Base-by-base conservation (phyloP, 1,284 basidiomycete genomes). In the Puccinia polysora region DNA sequence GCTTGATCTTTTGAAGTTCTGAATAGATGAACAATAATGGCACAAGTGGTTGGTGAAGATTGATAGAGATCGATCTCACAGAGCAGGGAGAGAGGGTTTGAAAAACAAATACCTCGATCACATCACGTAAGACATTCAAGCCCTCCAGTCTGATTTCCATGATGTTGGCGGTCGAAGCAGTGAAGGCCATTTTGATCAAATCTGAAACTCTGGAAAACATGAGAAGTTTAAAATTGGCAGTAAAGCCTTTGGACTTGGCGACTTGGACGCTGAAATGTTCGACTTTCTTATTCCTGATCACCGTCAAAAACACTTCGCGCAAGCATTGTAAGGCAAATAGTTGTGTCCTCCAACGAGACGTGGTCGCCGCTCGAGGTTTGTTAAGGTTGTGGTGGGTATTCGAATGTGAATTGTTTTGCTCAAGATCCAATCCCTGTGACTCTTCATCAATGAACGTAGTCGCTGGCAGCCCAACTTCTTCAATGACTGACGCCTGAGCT, bases 171-270 rank as follows among this genome's bases (percentile, higher is more conserved):
- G 95, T 92, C 36, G 91, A 94, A 0, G 96, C 95, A 6, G 90
- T 95, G 80, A 98, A 98, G 0, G 96, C 95, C 88, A 97, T 96
- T 81, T 86, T 91, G 81, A 99, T 96, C 65, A 99, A 82, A 80
- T 99, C 96, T 0, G 88, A 85, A 1, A 95, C 86, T n/a, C 90
- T 86, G 43, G 86, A 87, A 56, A 90, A 87, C 36, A 95, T 83
- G 38, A 92, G 81, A 1, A 84, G 83, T 4, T 83, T 62, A 74
- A 81, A 53, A 84, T 79, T 77, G 52, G 81, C 78, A 75, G 75
- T 63, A n/a, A 67, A 67, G 8, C 69, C 69, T 64, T 71, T 71
- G 23, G 69, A 71, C 47, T 55, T 52, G 56, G 87, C 90, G 75
- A 87, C 84, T 15, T 83, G 83, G 45, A 88, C 84, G 78, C 94